Evolutionary conservation across 192 early-diverging fungal genomes (phyloP), one percentile per base, ranked within the genome.

Genomic region (Coemansia aciculifera): DNA sequence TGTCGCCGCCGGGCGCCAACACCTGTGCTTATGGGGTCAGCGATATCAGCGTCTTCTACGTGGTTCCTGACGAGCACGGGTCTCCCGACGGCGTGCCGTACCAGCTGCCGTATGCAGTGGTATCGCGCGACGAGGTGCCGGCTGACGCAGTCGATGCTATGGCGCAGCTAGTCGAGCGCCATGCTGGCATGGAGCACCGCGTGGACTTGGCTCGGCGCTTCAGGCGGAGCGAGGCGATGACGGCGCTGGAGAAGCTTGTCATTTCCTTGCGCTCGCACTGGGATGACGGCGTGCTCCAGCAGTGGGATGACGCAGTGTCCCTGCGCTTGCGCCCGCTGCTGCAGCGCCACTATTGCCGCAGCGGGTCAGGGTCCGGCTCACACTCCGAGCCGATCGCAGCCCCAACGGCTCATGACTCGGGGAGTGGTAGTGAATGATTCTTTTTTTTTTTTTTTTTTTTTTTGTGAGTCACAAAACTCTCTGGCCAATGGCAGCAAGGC

Each of bases 1-100:
- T 95, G 31, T 90, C 86, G 15, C 96, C 96, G 21, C 94, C 93
- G 66, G 79, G 73, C 59, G 59, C 49, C 10, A 67, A 73, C 13
- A 73, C 77, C 43, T 62, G 81, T 13, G 79, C 85, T 5, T 81
- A 87, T 46, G 73, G 86, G 37, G 66, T 76, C 56, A 80, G 71
- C 66, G 80, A 78, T 40, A 75, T 71, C 36, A 65, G 39, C 40
- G 63, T 57, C 0, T 69, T 64, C 42, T 54, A 49, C 48, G 63
- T 72, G 6, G 48, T 69, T n/a, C 54, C 73, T 6, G 34, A 23
- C 24, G 62, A 29, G 21, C 31, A 19, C 7, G 40, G 36, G 5
- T 24, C 6, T 3, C 46, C 24, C 21, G 56, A 43, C 19, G 57
- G 21, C 40, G 36, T 63, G 59, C 77, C 77, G 10, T 78, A 43